These are phyloP conservation scores for Leptodontidium sp. DNA, from an alignment of 2,329 filamentous ascomycete genomes.

Conservation along the genomic window DNA sequence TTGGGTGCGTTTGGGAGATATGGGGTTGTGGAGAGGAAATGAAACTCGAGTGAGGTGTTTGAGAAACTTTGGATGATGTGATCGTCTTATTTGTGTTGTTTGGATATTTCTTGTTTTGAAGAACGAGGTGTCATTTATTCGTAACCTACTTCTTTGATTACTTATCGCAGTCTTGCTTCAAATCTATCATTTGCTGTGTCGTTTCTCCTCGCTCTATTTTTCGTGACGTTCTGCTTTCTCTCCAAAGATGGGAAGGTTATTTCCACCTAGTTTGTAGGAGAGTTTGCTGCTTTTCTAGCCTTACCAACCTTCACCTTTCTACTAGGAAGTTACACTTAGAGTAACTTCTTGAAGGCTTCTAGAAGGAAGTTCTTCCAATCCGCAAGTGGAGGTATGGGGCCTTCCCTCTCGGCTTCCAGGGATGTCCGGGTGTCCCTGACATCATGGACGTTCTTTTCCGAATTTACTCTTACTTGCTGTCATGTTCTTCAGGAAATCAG, in stretches of 20 bases:
- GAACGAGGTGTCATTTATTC: not conserved
- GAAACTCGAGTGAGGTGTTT: constrained; percentile 11
- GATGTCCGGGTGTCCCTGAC: too few relatives aligned
- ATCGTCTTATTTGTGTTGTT: constrained; percentile 2
- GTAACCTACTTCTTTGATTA: not conserved
- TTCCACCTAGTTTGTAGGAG: not conserved
- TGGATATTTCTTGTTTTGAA: not conserved
- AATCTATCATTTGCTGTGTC: not conserved
- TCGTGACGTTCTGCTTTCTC: not conserved
- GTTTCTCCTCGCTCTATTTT: not conserved
- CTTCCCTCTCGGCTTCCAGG: too few relatives aligned
- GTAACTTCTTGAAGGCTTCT: too few relatives aligned
- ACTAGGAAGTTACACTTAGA: too few relatives aligned
- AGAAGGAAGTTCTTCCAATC: too few relatives aligned
- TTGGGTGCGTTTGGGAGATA: constrained; percentile 13
- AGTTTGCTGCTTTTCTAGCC: not conserved
- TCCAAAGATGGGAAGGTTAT: not conserved
- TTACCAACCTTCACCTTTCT: too few relatives aligned
- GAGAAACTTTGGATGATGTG: not conserved
- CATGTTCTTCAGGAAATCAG: too few relatives aligned
- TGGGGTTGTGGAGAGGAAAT: constrained; percentile 16
- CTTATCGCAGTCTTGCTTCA: not conserved
- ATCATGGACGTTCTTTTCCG: too few relatives aligned
- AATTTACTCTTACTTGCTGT: too few relatives aligned
- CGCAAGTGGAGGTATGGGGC: too few relatives aligned